Conservation (phyloP, 2,329 filamentous ascomycete genomes). For the Penicillium sp. region DNA sequence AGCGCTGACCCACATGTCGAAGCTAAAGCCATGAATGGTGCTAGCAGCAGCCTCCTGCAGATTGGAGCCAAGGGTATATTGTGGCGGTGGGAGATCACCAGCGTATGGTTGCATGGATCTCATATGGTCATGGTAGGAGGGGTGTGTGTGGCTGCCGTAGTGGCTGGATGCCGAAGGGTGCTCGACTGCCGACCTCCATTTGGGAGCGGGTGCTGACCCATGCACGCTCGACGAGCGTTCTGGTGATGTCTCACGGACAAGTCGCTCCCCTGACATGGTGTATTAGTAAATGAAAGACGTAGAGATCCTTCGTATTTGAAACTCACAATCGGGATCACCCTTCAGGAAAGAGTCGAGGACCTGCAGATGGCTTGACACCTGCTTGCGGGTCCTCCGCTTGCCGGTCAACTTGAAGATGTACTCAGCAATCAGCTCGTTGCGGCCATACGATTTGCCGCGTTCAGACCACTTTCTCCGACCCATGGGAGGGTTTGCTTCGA, state of each 20-base stretch:
- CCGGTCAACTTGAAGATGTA: constrained; percentile 58
- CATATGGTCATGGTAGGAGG: constrained; percentile 34
- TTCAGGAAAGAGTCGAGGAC: constrained; percentile 59
- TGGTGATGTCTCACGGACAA: constrained; percentile 39
- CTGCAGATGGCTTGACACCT: constrained; percentile 65
- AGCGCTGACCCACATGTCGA: constrained; percentile 49
- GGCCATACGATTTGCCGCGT: constrained; percentile 56
- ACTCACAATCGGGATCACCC: constrained; percentile 54
- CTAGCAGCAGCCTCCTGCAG: constrained; percentile 32
- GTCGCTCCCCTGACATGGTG: constrained; percentile 35
- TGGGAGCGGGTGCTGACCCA: constrained; percentile 32
- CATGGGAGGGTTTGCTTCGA: constrained; percentile 58
- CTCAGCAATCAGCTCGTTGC: constrained; percentile 62
- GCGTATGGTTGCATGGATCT: constrained; percentile 35
- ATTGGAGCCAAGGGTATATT: constrained; percentile 36
- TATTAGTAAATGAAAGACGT: constrained; percentile 1
- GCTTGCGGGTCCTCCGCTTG: constrained; percentile 55
- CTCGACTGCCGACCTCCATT: constrained; percentile 37
- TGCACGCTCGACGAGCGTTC: constrained; percentile 35
- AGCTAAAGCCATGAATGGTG: constrained; percentile 40
- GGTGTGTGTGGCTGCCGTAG: constrained; percentile 29
- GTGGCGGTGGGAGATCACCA: constrained; percentile 36
- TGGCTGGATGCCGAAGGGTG: constrained; percentile 31
- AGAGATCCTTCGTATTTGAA: not conserved
- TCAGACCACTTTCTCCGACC: constrained; percentile 56